Percentiles rank a stretch among this genome's conserved stretches.
Conservation (phyloP, 75 land plant species). For the Selaginella moellendorffii region DNA sequence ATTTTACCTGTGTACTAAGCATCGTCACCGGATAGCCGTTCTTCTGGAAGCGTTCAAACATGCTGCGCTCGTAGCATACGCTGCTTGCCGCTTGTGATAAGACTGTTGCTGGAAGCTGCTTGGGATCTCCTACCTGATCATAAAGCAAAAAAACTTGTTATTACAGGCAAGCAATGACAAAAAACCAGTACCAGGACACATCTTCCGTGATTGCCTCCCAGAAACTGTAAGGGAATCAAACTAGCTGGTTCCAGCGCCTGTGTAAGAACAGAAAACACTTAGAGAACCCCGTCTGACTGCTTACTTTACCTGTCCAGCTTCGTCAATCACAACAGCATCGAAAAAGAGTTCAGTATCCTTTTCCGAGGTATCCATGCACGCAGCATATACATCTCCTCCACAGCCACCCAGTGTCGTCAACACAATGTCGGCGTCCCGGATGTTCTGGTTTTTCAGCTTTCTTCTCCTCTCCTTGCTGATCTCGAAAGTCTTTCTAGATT, state of each 20-base stretch:
- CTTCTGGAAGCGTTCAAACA: conserved; percentile 90
- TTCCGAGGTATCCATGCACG: conserved; percentile 39
- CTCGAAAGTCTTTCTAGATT: conserved; percentile 40
- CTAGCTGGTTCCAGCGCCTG: conserved; percentile 98
- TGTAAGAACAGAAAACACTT: conserved; percentile 1
- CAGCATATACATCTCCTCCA: conserved; percentile 85
- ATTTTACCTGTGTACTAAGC: conserved; percentile 72
- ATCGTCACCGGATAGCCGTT: conserved; percentile 74
- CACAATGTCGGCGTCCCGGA: conserved; percentile 72
- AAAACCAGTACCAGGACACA: conserved; percentile 63
- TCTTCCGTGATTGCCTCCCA: conserved; percentile 49
- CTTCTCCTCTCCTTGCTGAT: conserved; percentile 35
- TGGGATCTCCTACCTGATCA: conserved; percentile 92
- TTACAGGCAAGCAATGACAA: neutral
- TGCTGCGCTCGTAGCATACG: conserved; percentile 67
- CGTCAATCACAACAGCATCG: conserved; percentile 97
- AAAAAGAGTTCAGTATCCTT: conserved; percentile 46
- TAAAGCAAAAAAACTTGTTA: neutral
- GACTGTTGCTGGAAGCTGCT: conserved; percentile 97
- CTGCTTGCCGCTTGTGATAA: conserved; percentile 69
- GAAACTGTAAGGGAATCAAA: conserved; percentile 84
- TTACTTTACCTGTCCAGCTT: conserved; percentile 74
- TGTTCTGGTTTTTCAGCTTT: conserved; percentile 10
- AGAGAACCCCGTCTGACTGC: neutral
- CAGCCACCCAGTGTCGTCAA: conserved; percentile 82